Evolutionary conservation across 768 basidiomycete genomes (phyloP).

Genomic region (Mycena galopus): DNA sequence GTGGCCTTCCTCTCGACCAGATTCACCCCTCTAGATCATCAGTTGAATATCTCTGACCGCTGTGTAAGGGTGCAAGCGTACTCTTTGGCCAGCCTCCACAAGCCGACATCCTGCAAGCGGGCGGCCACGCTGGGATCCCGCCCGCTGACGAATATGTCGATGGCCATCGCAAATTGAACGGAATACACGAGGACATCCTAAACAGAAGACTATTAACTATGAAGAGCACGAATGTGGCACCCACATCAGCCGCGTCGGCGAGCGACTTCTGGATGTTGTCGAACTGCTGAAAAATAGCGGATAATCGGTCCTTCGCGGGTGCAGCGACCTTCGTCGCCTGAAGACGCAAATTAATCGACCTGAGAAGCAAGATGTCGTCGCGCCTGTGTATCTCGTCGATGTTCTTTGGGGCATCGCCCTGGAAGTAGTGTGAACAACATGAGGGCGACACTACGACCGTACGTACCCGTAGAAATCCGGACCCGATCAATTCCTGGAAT

Average conservation of each 20-base stretch:
- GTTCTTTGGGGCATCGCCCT: background rate
- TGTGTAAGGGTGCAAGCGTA: background rate
- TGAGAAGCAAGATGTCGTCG: background rate
- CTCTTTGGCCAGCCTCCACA: background rate
- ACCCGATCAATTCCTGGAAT: background rate
- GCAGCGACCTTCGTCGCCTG: background rate
- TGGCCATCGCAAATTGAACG: background rate
- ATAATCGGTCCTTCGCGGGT: background rate
- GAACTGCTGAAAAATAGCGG: background rate
- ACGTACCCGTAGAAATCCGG: background rate
- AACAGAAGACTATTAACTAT: background rate
- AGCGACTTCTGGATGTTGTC: background rate
- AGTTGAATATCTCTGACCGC: background rate
- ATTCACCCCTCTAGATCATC: background rate
- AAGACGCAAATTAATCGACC: background rate
- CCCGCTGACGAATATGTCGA: background rate
- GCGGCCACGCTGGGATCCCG: background rate
- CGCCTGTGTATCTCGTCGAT: background rate
- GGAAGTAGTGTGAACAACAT: background rate
- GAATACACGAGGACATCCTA: background rate
- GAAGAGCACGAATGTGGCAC: background rate
- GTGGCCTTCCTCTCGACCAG: background rate
- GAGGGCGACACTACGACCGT: background rate
- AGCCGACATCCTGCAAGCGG: background rate
- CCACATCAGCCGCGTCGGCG: background rate